Evolutionary conservation across 2,329 filamentous ascomycete genomes (phyloP).

Genomic region (Xylariales sp.): DNA sequence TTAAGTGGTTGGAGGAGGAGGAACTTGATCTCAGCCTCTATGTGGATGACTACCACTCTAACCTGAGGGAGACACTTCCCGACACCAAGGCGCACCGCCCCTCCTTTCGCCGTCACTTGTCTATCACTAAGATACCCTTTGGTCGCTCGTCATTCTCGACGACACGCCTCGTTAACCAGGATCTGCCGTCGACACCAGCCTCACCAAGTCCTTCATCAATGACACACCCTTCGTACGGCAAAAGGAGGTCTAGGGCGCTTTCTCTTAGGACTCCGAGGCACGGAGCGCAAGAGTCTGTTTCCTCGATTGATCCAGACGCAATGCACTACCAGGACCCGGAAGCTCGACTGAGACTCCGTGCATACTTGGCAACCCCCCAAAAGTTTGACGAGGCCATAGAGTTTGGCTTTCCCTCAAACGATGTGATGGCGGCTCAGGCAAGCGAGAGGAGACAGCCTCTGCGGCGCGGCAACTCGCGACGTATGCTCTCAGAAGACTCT

Average conservation of each 20-base stretch:
- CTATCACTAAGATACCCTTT: constrained; percentile 63
- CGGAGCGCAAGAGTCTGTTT: constrained; percentile 35
- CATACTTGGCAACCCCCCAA: constrained; percentile 82
- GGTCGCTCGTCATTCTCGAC: constrained; percentile 48
- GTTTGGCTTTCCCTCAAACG: constrained; percentile 78
- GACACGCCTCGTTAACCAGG: constrained; percentile 42
- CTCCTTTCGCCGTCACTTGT: constrained; percentile 68
- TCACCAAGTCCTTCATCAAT: constrained; percentile 20
- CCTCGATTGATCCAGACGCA: constrained; percentile 64
- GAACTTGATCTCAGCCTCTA: constrained; percentile 64
- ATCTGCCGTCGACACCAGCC: constrained; percentile 27
- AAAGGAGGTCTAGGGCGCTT: constrained; percentile 50
- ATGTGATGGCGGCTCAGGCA: constrained; percentile 30
- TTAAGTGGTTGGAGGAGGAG: constrained; percentile 69
- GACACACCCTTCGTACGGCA: constrained; percentile 31
- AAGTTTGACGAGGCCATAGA: constrained; percentile 95
- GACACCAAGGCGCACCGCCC: constrained; percentile 44
- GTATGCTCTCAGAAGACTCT: constrained; percentile 29
- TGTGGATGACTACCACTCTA: constrained; percentile 67
- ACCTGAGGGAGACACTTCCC: constrained; percentile 48
- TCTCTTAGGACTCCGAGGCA: constrained; percentile 50
- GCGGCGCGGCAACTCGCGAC: constrained; percentile 14
- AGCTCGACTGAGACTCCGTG: constrained; percentile 77
- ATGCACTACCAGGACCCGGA: constrained; percentile 89
- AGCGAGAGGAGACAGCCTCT: constrained; percentile 8